Percentiles rank a stretch among this genome's conserved stretches.
These are phyloP conservation scores for Blastobotrys petasosporus DNA, from an alignment of 1,139 yeast genomes.

Conservation along the genomic window DNA sequence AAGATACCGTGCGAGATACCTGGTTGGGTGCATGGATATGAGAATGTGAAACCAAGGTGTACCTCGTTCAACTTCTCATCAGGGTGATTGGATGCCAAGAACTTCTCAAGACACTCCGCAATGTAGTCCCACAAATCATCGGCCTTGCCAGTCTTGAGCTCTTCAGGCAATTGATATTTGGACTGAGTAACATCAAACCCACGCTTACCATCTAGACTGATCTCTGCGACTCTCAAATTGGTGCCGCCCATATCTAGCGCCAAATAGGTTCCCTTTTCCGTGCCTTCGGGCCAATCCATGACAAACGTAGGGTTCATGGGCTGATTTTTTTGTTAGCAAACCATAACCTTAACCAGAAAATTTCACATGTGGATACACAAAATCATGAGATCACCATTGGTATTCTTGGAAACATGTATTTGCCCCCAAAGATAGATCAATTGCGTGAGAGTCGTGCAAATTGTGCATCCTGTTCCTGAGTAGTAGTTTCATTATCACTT, in stretches of 20 bases:
- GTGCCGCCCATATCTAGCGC: constrained; percentile 97
- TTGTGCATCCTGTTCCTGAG: too few species aligned
- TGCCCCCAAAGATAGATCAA: too few species aligned
- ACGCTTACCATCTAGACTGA: constrained; percentile 69
- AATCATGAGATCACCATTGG: too few species aligned
- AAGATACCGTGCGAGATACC: constrained; percentile 80
- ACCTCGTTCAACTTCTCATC: constrained; percentile 39
- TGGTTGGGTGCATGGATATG: constrained; percentile 83
- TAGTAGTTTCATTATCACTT: not conserved
- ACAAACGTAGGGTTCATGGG: constrained; percentile 99
- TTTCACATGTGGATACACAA: too few species aligned
- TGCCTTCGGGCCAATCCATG: constrained; percentile 85
- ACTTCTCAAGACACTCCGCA: constrained; percentile 66
- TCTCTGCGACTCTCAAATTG: constrained; percentile 82
- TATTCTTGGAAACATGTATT: too few species aligned
- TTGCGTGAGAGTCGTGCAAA: too few species aligned
- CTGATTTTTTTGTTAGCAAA: not conserved
- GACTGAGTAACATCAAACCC: constrained; percentile 79
- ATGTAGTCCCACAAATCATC: constrained; percentile 81
- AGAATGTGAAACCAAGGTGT: constrained; percentile 92
- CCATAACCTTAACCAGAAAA: too few species aligned
- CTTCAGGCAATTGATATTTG: constrained; percentile 64
- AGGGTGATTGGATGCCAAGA: constrained; percentile 56
- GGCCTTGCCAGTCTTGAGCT: constrained; percentile 67
- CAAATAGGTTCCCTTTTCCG: constrained; percentile 79